A percentile compares a stretch with the other conserved stretches of the same genome.
Evolutionary conservation across 2,329 filamentous ascomycete genomes (phyloP).

Genomic region (Monosporascus sp.): DNA sequence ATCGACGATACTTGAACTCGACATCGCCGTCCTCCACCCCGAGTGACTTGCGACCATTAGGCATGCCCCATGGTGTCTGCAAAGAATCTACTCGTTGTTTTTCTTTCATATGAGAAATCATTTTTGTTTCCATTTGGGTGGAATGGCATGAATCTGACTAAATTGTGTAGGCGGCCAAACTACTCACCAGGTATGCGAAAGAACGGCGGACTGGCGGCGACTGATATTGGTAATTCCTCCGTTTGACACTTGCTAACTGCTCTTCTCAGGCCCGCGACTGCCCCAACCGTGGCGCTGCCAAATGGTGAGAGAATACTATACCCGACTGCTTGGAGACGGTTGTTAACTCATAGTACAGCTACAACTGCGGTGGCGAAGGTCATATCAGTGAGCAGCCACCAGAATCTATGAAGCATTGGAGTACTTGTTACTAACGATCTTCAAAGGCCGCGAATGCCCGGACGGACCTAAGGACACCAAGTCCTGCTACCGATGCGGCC

Average conservation of each 20-base stretch:
- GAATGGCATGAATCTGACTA: constrained; percentile 20
- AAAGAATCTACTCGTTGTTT: not conserved
- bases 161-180: constrained; percentile 60
- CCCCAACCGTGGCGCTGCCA: constrained; percentile 76
- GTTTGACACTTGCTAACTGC: constrained; percentile 20
- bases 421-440: constrained; percentile 14
- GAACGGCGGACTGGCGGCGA: constrained; percentile 15
- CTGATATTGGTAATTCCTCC: constrained; percentile 6
- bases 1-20: not conserved
- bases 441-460: constrained; percentile 81
- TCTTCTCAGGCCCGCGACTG: constrained; percentile 68
- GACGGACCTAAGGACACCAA: constrained; percentile 82
- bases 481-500: constrained; percentile 74
- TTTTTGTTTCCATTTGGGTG: constrained; percentile 14
- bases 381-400: constrained; percentile 64
- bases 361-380: constrained; percentile 51
- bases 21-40: not conserved
- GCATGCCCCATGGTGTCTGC: not conserved
- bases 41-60: not conserved
- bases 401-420: constrained; percentile 2
- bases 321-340: not conserved
- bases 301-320: constrained; percentile 56
- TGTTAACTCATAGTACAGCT: constrained; percentile 17
- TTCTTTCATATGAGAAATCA: constrained; percentile 12
- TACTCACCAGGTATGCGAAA: constrained; percentile 64